Evolutionary conservation across 331 rosid genomes (phyloP).

Genomic region (Acacia pycnantha): DNA sequence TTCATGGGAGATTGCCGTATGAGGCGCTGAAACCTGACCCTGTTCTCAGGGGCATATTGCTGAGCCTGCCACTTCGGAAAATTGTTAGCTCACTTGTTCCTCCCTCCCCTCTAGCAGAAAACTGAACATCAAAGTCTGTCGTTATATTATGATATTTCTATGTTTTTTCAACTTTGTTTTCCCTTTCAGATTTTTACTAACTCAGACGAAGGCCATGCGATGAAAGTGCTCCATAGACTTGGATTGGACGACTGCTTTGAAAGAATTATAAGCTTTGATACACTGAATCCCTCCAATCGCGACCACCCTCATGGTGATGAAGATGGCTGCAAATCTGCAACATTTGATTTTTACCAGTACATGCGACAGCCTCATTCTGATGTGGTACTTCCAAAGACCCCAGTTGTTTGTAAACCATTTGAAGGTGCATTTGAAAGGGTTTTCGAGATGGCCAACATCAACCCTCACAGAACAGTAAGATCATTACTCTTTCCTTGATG

Average conservation of each 20-base stretch:
- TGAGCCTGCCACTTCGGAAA: slow-evolving; percentile 75
- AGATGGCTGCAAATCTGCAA: slow-evolving; percentile 31
- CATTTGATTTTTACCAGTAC: slow-evolving; percentile 34
- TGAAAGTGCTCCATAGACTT: slow-evolving; percentile 60
- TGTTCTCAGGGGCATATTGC: slow-evolving; percentile 66
- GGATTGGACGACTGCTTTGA: slow-evolving; percentile 93
- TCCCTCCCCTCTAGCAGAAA: background rate
- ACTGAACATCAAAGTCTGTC: background rate
- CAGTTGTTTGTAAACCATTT: slow-evolving; percentile 84
- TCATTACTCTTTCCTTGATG: background rate
- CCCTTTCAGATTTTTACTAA: slow-evolving; percentile 66
- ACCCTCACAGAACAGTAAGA: slow-evolving; percentile 74
- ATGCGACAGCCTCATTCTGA: slow-evolving; percentile 37
- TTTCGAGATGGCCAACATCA: slow-evolving; percentile 60
- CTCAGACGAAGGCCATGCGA: slow-evolving; percentile 59
- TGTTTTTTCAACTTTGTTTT: background rate
- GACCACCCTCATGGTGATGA: slow-evolving; percentile 18
- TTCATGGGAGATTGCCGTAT: slow-evolving; percentile 88
- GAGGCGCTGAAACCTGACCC: slow-evolving; percentile 65
- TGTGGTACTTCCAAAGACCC: slow-evolving; percentile 49
- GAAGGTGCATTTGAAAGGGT: slow-evolving; percentile 59
- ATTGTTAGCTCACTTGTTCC: slow-evolving; percentile 47
- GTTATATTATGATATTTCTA: background rate
- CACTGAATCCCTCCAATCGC: slow-evolving; percentile 50
- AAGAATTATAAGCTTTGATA: slow-evolving; percentile 70